These are phyloP conservation scores for Galerina marginata DNA, from an alignment of 768 basidiomycete genomes.

Conservation along the genomic window DNA sequence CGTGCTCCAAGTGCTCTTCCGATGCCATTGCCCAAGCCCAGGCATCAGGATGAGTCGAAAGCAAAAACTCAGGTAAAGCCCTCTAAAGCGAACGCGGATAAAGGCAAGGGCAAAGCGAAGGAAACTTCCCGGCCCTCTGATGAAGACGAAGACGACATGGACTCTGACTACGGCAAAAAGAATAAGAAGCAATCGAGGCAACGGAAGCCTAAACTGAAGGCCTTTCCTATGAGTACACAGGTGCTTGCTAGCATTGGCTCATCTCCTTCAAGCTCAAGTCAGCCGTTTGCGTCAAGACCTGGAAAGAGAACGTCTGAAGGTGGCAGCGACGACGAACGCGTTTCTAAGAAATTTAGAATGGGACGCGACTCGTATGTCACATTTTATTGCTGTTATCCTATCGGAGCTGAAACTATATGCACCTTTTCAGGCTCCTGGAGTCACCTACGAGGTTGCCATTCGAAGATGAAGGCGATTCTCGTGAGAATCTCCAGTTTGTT, in stretches of 20 bases:
- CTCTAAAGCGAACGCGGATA: constrained; percentile 10
- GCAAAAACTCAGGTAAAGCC: constrained; percentile 1
- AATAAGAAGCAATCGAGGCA: constrained; percentile 8
- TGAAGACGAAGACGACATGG: constrained; percentile 12
- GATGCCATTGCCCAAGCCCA: constrained; percentile 20
- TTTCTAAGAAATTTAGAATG: constrained; percentile 39
- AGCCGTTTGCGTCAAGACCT: constrained; percentile 2
- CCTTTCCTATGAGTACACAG: constrained; percentile 51
- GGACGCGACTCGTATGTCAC: constrained; percentile 18
- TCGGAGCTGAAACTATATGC: background rate
- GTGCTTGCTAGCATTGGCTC: constrained; percentile 43
- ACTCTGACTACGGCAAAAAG: background rate
- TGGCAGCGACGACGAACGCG: constrained; percentile 34
- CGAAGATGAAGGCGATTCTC: constrained; percentile 45
- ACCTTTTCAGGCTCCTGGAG: constrained; percentile 10
- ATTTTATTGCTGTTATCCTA: background rate
- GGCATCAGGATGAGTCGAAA: background rate
- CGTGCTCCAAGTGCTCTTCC: constrained; percentile 20
- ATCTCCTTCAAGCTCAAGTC: constrained; percentile 10
- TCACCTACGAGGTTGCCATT: constrained; percentile 15
- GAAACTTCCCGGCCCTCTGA: constrained; percentile 8
- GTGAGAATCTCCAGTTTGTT: constrained; percentile 32
- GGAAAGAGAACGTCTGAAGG: constrained; percentile 27
- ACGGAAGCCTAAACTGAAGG: constrained; percentile 21
- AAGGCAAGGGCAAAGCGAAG: constrained; percentile 24